phyloP scores from a whole-genome alignment of 2,329 filamentous ascomycete species.

The Tolypocladium capitatum region DNA sequence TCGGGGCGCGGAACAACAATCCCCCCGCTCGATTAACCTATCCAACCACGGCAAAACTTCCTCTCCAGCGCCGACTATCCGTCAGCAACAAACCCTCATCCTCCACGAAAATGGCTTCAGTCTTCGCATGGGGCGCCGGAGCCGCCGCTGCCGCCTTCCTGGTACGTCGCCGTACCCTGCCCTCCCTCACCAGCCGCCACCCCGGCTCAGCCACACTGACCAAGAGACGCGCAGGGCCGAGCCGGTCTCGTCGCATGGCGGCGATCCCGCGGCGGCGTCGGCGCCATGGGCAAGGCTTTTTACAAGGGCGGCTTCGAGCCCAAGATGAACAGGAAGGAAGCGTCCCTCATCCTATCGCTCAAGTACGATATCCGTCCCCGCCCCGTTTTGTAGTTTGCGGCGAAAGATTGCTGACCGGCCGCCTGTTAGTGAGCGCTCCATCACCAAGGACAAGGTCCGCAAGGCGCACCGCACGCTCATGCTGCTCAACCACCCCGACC shows the following conservation, averaged over 20 bases:
- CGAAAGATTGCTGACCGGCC: conserved; percentile 3
- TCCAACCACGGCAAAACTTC: conserved; percentile 15
- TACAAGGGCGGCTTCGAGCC: conserved; percentile 98
- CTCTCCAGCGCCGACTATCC: not conserved
- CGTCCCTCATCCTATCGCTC: conserved; percentile 77
- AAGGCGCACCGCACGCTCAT: conserved; percentile 93
- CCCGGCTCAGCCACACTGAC: not conserved
- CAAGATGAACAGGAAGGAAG: conserved; percentile 87
- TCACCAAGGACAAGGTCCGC: conserved; percentile 87
- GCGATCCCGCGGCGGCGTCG: conserved; percentile 63
- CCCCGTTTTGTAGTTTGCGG: not conserved
- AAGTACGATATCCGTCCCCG: conserved; percentile 42
- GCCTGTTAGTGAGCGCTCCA: conserved; percentile 57
- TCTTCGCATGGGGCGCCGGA: conserved; percentile 33
- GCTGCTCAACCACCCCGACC: conserved; percentile 95
- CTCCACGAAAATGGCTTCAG: conserved; percentile 23
- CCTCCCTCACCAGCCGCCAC: not conserved
- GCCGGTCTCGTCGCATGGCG: conserved; percentile 83
- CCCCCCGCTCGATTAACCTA: conserved; percentile 6
- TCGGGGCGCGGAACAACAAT: conserved; percentile 10
- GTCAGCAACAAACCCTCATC: not conserved
- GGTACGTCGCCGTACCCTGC: conserved; percentile 17
- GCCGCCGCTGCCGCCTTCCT: conserved; percentile 39
- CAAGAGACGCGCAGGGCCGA: conserved; percentile 50
- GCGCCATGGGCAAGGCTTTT: conserved; percentile 76